phyloP scores from a whole-genome alignment of 164 flowering plant genomes.

The Warburgia ugandensis region DNA sequence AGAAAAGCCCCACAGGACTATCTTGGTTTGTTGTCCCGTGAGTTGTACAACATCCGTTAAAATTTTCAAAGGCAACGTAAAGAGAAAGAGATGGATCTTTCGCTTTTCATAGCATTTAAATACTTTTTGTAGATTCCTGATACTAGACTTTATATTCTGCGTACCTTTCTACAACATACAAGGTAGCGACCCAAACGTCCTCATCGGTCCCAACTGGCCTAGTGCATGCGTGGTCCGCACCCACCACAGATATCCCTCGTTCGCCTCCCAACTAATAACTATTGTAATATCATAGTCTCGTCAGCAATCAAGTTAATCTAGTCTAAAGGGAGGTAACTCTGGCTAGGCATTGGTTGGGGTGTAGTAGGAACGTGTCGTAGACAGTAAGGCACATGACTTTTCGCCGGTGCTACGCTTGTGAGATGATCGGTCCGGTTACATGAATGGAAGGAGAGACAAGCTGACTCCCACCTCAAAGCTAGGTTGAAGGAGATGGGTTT shows the following conservation, averaged over 20 bases:
- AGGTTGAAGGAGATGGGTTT: too few relatives aligned
- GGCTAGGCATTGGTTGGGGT: too few relatives aligned
- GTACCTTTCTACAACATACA: neutral
- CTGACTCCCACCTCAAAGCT: too few relatives aligned
- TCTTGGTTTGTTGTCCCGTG: neutral
- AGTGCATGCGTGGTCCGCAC: neutral
- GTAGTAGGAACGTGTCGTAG: too few relatives aligned
- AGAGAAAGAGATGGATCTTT: neutral
- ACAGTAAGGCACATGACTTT: too few relatives aligned
- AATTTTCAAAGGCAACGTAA: neutral
- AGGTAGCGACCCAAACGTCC: slow-evolving; percentile 1
- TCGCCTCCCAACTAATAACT: neutral
- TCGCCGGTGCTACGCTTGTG: too few relatives aligned
- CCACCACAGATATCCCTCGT: neutral
- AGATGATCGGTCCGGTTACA: too few relatives aligned
- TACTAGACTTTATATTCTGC: neutral
- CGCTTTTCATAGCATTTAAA: neutral
- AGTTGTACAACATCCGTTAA: too few relatives aligned
- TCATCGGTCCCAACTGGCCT: slow-evolving; percentile 1
- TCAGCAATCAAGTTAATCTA: neutral
- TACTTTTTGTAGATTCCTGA: slow-evolving; percentile 2
- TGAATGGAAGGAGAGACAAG: too few relatives aligned
- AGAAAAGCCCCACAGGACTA: too few relatives aligned
- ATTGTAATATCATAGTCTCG: neutral
- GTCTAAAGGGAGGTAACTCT: neutral